A percentile compares a stretch with the other conserved stretches of the same genome.
Evolutionary conservation across 305 asterid genomes (phyloP).

Genomic region (Rubia tinctorum): DNA sequence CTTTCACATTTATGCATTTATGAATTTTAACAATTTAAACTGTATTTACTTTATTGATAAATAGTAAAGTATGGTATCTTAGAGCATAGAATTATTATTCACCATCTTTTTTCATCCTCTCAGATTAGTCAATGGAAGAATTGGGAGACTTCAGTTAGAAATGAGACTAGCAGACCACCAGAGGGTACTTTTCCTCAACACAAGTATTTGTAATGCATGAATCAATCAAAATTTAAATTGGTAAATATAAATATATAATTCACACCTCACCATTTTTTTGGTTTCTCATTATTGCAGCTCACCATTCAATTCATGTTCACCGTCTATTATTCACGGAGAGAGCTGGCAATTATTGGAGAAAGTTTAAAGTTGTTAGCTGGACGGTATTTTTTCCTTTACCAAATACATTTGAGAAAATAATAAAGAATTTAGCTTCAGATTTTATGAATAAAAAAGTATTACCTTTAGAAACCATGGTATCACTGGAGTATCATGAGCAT

Average conservation of each 20-base stretch:
- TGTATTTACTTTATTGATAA: too few relatives aligned
- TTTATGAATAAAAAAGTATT: too few relatives aligned
- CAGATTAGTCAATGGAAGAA: conserved; percentile 57
- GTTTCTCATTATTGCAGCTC: conserved; percentile 3
- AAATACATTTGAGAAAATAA: too few relatives aligned
- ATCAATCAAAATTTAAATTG: background rate
- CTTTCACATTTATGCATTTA: too few relatives aligned
- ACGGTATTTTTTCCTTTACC: conserved; percentile 37
- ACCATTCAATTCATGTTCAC: conserved; percentile 24
- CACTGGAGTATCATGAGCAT: too few relatives aligned
- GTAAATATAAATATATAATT: too few relatives aligned
- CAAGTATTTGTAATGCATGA: background rate
- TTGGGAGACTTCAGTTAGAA: conserved; percentile 64
- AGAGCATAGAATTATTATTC: background rate
- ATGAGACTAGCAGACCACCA: conserved; percentile 25
- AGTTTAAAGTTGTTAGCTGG: conserved; percentile 54
- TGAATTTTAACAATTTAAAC: too few relatives aligned
- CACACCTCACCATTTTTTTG: background rate
- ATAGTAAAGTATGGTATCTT: too few relatives aligned
- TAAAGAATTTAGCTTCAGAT: too few relatives aligned
- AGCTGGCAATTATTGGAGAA: conserved; percentile 72
- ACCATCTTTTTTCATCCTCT: background rate
- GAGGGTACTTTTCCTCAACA: conserved; percentile 31
- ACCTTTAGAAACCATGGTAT: too few relatives aligned
- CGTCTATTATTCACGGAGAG: conserved; percentile 49